Evolutionary conservation across 208 protist species (phyloP), one percentile per base, ranked within the genome.

Genomic region (Wallacemonas rigidus): DNA sequence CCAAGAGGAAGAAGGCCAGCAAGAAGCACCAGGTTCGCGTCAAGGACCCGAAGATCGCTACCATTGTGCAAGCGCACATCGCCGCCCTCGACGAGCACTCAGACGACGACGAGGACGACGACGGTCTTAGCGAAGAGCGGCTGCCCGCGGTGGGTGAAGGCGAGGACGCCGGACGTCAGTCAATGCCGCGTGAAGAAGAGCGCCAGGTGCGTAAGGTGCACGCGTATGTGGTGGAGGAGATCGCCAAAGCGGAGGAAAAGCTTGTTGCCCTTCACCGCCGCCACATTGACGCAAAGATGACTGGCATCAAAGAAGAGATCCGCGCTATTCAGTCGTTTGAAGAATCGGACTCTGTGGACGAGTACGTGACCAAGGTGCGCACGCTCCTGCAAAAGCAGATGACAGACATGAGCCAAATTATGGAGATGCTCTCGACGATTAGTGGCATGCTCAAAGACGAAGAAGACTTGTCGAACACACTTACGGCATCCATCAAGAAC

Each of bases 271-370:
- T 94, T 67, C 95, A 98, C 68, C 86, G 95, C 45, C 81, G 95
- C 38, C 94, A 98, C 73, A 96, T 98, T 64, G 91, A 98, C 74
- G 86, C 86, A 61, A 95, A 97, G 68, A 98, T 98, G 92, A 94
- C 92, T 4, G 83, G 97, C 2, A 94, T 98, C 57, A 97, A 97
- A 72, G 86, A 98, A 51, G 95, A 98, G 70, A 97, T 98, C 68
- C 73, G 81, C 9, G 88, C 93, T 2, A 94, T 98, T 53, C 86
- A 97, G 74, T 47, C 81, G 35, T 96, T 98, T 50, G 95, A 98
- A 60, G 83, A 97, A 40, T 91, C 88, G 11, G 93, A 91, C 80
- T 89, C 90, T 8, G 86, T 98, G 1, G 95, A 98, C 76, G 88
- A 95, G 73, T 95, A 97, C 79, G 92, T 95, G 53, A 64, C 69